Conservation (phyloP, 306 rosid genomes). For the Styphnolobium japonicum region DNA sequence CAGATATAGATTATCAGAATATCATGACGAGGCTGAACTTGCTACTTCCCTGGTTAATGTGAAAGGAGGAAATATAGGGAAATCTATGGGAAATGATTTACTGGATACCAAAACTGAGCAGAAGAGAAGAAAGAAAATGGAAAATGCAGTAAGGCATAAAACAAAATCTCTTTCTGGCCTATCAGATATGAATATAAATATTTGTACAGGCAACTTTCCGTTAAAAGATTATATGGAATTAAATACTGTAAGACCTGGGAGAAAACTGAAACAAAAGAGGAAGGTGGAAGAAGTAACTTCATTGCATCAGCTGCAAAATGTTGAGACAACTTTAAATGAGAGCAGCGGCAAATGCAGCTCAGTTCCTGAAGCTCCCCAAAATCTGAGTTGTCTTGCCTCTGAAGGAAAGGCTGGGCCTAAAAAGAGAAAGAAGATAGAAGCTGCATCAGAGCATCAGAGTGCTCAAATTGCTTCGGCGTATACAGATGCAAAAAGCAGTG, state of each 20-base stretch:
- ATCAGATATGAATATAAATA: slow-evolving; percentile 45
- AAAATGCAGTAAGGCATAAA: slow-evolving; percentile 39
- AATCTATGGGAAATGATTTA: slow-evolving; percentile 12
- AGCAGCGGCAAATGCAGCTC: slow-evolving; percentile 13
- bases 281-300: slow-evolving; percentile 28
- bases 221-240: slow-evolving; percentile 29
- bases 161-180: slow-evolving; percentile 61
- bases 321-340: slow-evolving; percentile 48
- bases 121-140: slow-evolving; percentile 24
- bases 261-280: slow-evolving; percentile 12
- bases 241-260: slow-evolving; percentile 14
- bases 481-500: slow-evolving; percentile 4
- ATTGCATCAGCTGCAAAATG: slow-evolving; percentile 27
- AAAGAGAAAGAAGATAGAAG: slow-evolving; percentile 42
- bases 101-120: slow-evolving; percentile 7
- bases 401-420: slow-evolving; percentile 33
- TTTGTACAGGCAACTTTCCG: slow-evolving; percentile 11
- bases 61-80: slow-evolving; percentile 24
- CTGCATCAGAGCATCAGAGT: neutral
- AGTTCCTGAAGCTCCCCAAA: slow-evolving; percentile 27
- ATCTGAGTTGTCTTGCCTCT: slow-evolving; percentile 25
- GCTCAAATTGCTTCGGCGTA: slow-evolving; percentile 14
- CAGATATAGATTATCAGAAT: slow-evolving; percentile 58
- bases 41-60: slow-evolving; percentile 26
- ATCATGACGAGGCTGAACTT: slow-evolving; percentile 54